Percentiles rank a stretch among this genome's conserved stretches.
These are phyloP conservation scores for Metarhizium guizhouense DNA, from an alignment of 2,329 filamentous ascomycete genomes.

Conservation along the genomic window DNA sequence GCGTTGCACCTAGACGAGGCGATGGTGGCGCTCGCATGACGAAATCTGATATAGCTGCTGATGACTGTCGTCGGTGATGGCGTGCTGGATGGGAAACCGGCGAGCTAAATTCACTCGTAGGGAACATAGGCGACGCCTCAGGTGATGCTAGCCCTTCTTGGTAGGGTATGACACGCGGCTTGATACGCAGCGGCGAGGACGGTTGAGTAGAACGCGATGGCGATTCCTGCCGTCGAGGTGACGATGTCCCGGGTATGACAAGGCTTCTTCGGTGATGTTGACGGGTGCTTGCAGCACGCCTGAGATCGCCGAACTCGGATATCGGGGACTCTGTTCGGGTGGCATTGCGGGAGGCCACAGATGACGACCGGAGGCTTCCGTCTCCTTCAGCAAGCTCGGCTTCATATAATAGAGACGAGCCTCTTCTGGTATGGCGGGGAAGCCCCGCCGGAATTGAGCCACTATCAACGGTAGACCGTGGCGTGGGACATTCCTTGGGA, in stretches of 20 bases:
- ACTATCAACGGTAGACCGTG: conserved; percentile 64
- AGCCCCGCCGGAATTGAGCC: conserved; percentile 47
- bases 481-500: conserved; percentile 83
- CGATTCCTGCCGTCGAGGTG: conserved; percentile 79
- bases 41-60: conserved; percentile 68
- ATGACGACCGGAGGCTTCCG: conserved; percentile 75
- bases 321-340: conserved; percentile 81
- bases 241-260: conserved; percentile 69
- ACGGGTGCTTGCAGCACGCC: conserved; percentile 66
- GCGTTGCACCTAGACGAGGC: conserved; percentile 68
- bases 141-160: conserved; percentile 68
- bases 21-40: conserved; percentile 66
- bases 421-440: conserved; percentile 58
- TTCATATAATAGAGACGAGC: conserved; percentile 65
- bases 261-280: conserved; percentile 83
- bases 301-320: conserved; percentile 71
- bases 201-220: conserved; percentile 71
- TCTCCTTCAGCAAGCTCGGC: conserved; percentile 83
- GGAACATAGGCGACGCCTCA: conserved; percentile 80
- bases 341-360: conserved; percentile 57
- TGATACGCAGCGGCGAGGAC: conserved; percentile 82
- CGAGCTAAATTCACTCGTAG: conserved; percentile 72
- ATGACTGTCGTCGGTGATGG: conserved; percentile 85
- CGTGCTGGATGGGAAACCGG: conserved; percentile 51
- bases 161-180: conserved; percentile 58